phyloP scores from a whole-genome alignment of 2,329 filamentous ascomycete species.

The Aspergillus ochraceoroseus region DNA sequence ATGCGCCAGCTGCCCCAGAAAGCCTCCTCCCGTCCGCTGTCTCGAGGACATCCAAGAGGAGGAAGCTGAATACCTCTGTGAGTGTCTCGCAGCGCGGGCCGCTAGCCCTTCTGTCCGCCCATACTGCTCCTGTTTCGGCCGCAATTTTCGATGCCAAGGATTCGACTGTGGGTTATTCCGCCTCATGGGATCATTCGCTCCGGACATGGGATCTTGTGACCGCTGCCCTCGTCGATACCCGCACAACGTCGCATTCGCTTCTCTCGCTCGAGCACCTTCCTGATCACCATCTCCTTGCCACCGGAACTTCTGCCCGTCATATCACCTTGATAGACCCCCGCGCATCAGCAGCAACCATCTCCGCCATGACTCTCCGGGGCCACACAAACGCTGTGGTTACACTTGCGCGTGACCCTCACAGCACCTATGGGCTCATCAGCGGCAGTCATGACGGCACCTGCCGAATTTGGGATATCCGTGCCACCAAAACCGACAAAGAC shows the following conservation, averaged over 20 bases:
- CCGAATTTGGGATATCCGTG: slow-evolving; percentile 84
- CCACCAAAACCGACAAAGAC: slow-evolving; percentile 56
- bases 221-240: slow-evolving; percentile 68
- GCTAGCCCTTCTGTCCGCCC: slow-evolving; percentile 65
- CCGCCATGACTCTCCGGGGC: slow-evolving; percentile 84
- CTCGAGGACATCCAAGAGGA: slow-evolving; percentile 64
- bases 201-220: slow-evolving; percentile 90
- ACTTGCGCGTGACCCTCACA: slow-evolving; percentile 59
- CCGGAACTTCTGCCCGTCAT: slow-evolving; percentile 78
- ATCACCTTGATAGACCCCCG: slow-evolving; percentile 92
- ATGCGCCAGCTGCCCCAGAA: slow-evolving; percentile 67
- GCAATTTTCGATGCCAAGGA: slow-evolving; percentile 82
- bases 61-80: slow-evolving; percentile 63
- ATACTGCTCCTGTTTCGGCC: slow-evolving; percentile 70
- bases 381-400: slow-evolving; percentile 69
- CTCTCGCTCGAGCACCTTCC: slow-evolving; percentile 72
- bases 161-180: slow-evolving; percentile 82
- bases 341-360: slow-evolving; percentile 66
- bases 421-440: slow-evolving; percentile 76
- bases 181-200: slow-evolving; percentile 84
- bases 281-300: slow-evolving; percentile 58
- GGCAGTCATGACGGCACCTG: slow-evolving; percentile 91
- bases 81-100: slow-evolving; percentile 67
- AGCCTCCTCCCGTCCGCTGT: slow-evolving; percentile 63
- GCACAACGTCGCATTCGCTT: slow-evolving; percentile 77